Evolutionary conservation across 2,329 filamentous ascomycete species (phyloP).

Genomic region (Penicillium sp.): DNA sequence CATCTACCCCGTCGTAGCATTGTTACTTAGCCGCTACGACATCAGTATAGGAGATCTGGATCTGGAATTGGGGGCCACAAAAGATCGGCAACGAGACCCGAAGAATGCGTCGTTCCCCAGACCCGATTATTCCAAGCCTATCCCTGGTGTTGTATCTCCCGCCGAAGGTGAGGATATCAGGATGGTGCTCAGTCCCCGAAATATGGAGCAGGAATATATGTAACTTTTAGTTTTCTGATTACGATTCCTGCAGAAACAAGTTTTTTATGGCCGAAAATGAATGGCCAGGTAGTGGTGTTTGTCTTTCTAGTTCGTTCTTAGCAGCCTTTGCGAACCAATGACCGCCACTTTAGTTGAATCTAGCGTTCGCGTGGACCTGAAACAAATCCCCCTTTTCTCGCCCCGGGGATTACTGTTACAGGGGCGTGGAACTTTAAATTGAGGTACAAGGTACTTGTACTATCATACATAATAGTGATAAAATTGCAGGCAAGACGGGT

Average conservation of each 20-base stretch:
- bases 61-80: background rate
- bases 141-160: background rate
- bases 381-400: background rate
- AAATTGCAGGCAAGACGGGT: background rate
- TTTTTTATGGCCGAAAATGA: background rate
- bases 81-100: background rate
- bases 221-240: background rate
- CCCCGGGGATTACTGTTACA: background rate
- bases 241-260: background rate
- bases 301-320: background rate
- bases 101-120: background rate
- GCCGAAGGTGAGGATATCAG: background rate
- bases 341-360: background rate
- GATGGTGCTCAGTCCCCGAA: background rate
- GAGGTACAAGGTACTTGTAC: background rate
- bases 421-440: background rate
- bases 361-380: background rate
- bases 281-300: background rate
- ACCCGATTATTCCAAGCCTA: background rate
- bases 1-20: background rate
- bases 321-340: background rate
- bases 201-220: background rate
- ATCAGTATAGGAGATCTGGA: background rate
- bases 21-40: background rate
- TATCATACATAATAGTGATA: no score